Evolutionary conservation across 345 rosid genomes (phyloP), one percentile per base, ranked within the genome.

Genomic region (Ceriops tagal): DNA sequence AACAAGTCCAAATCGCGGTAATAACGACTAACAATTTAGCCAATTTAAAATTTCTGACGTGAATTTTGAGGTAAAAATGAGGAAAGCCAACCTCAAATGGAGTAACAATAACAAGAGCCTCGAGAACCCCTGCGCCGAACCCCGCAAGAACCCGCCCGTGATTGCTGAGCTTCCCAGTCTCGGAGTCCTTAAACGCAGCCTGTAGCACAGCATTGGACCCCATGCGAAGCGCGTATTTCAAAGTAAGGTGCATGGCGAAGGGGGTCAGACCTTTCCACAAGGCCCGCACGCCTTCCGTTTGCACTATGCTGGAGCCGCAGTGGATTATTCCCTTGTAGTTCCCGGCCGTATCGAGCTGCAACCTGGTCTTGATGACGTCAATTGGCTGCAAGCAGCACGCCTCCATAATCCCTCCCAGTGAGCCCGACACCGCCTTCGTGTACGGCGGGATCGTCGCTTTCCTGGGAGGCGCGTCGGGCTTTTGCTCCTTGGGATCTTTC

Each of bases 181-280:
- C 79, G 0, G 92, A 84, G 71, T 92, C 96, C 88, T 90, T 91
- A 60, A 93, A 89, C 27, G 83, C 86, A 13, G 87, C 43, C 67
- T 95, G 97, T 7, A 92, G 66, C 69, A 90, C 67, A 22, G 97
- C 97, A 78, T 92, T 92, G 27, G 96, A 92, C 8, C 99, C 97
- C 96, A 95, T 89, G 26, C 97, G 85, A 65, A 92, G 91, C 63
- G 99, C 74, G 68, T 90, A 88, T 55, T 95, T 95, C 70, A 95
- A 84, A 0, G 97, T 95, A 22, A 95, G 81, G 82, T 95, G 99
- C 5, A 96, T 95, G 21, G 96, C 96, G 79, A 92, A 95, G 20
- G 99, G 99, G 2, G 99, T 91, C 72, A 93, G 65, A 0, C 97
- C 97, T 71, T 91, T 93, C 97, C 98, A 93, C 19, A 93, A 85